A percentile compares a stretch with the other conserved stretches of the same genome.
These are phyloP conservation scores for Pythium insidiosum DNA, from an alignment of 352 stramenopile genomes.

Conservation along the genomic window DNA sequence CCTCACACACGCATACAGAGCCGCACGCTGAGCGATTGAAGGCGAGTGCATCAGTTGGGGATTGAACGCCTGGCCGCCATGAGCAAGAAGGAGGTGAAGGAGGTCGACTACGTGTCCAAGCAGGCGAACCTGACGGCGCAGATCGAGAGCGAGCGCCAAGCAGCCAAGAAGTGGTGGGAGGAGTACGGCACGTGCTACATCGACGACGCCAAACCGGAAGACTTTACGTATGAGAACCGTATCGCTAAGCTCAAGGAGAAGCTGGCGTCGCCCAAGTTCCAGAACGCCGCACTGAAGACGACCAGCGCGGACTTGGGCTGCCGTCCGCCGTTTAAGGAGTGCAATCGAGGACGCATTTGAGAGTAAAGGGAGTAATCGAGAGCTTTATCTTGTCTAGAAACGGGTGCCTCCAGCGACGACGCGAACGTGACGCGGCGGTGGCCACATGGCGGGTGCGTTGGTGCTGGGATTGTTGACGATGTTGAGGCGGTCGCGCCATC, in stretches of 20 bases:
- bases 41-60: no score
- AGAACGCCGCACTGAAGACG: conserved; percentile 41
- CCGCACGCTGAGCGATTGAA: no score
- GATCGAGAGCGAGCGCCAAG: conserved; percentile 74
- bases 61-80: no score
- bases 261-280: conserved; percentile 41
- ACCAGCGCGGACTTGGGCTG: conserved; percentile 62
- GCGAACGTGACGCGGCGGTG: no score
- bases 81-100: conserved; percentile 55
- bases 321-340: conserved; percentile 68
- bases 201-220: conserved; percentile 64
- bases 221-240: conserved; percentile 79
- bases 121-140: conserved; percentile 75
- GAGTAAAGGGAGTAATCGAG: not conserved
- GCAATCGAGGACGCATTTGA: conserved; percentile 34
- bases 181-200: conserved; percentile 76
- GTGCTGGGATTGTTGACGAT: not conserved
- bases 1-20: no score
- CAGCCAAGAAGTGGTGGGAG: conserved; percentile 76
- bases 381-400: not conserved
- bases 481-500: not conserved
- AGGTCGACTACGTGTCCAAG: conserved; percentile 80
- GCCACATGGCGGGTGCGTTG: not conserved
- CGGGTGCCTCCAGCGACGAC: not conserved
- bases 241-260: conserved; percentile 66